A percentile compares a stretch with the other conserved stretches of the same genome.
These are phyloP conservation scores for Chaetomiaceae sp. DNA, from an alignment of 2,329 filamentous ascomycete species.

Conservation along the genomic window DNA sequence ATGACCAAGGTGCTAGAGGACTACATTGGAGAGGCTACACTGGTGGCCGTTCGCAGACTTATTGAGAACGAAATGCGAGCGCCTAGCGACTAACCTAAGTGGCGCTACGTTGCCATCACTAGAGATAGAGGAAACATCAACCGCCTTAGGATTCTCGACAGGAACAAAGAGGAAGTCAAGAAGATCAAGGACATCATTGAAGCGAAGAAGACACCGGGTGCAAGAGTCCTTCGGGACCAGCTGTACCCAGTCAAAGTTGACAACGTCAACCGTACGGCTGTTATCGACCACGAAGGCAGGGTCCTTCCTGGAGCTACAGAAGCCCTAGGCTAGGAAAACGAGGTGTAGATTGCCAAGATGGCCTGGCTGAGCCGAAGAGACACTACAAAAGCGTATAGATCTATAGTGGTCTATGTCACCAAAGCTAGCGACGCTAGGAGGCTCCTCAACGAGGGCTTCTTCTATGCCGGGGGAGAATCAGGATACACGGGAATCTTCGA, in stretches of 20 bases:
- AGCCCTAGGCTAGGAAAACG: conserved; percentile 6
- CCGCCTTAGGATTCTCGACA: too few species aligned
- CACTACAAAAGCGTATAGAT: conserved; percentile 4
- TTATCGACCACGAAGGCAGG: conserved; percentile 10
- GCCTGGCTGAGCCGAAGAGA: conserved; percentile 7
- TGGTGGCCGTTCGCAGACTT: too few species aligned
- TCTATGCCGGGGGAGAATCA: conserved; percentile 2
- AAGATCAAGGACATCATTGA: too few species aligned
- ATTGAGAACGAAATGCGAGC: too few species aligned
- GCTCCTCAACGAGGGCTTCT: not conserved
- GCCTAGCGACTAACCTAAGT: not conserved
- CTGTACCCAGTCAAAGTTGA: conserved; percentile 10
- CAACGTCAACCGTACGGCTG: conserved; percentile 9
- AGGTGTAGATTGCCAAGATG: conserved; percentile 10
- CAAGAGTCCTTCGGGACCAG: conserved; percentile 5
- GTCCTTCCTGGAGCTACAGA: conserved; percentile 8
- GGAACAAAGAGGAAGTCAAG: too few species aligned
- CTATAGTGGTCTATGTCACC: too few species aligned
- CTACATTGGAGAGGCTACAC: too few species aligned
- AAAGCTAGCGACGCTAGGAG: not conserved
- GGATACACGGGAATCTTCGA: conserved; percentile 1
- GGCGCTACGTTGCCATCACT: not conserved
- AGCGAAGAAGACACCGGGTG: conserved; percentile 5
- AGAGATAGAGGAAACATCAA: not conserved
- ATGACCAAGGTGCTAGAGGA: too few species aligned